Percentiles rank a stretch among this genome's conserved stretches.
Evolutionary conservation across 2,329 filamentous ascomycete species (phyloP).

Genomic region (Leptosphaerulina australis): DNA sequence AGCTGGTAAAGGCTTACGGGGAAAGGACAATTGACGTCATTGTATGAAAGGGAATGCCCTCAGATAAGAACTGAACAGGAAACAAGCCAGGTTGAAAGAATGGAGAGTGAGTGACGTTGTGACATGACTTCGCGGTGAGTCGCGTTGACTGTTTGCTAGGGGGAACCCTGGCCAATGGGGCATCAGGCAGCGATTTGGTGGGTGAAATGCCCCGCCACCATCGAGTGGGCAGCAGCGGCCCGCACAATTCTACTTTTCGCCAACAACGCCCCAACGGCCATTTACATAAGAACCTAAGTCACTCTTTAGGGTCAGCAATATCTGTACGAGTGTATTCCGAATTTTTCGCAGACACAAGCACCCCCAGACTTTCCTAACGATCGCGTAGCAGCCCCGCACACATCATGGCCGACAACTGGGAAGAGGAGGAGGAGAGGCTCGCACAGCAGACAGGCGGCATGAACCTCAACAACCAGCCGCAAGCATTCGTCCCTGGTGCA

Average conservation of each 20-base stretch:
- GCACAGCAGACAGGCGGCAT: conserved; percentile 64
- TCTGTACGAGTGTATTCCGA: conserved; percentile 30
- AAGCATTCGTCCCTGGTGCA: conserved; percentile 67
- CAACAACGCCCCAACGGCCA: conserved; percentile 13
- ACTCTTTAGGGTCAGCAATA: conserved; percentile 10
- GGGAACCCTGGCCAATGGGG: conserved; percentile 28
- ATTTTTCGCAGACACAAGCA: conserved; percentile 24
- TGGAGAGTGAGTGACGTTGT: neutral
- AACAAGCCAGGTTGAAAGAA: neutral
- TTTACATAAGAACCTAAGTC: conserved; percentile 7
- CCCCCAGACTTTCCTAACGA: conserved; percentile 9
- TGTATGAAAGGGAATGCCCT: neutral
- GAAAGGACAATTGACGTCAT: conserved; percentile 9
- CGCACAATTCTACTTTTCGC: conserved; percentile 21
- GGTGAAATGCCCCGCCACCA: conserved; percentile 17
- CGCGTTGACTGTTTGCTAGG: conserved; percentile 18
- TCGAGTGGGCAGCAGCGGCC: conserved; percentile 13
- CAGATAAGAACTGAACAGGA: neutral
- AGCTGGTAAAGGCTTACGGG: conserved; percentile 1
- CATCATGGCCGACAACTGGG: conserved; percentile 86
- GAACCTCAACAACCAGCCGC: conserved; percentile 44
- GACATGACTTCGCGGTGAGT: conserved; percentile 12
- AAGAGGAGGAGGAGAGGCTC: conserved; percentile 87
- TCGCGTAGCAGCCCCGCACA: conserved; percentile 24
- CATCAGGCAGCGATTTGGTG: conserved; percentile 30